phyloP scores from a whole-genome alignment of 1,139 yeast genomes.

The Nakaseomyces bracarensis region DNA sequence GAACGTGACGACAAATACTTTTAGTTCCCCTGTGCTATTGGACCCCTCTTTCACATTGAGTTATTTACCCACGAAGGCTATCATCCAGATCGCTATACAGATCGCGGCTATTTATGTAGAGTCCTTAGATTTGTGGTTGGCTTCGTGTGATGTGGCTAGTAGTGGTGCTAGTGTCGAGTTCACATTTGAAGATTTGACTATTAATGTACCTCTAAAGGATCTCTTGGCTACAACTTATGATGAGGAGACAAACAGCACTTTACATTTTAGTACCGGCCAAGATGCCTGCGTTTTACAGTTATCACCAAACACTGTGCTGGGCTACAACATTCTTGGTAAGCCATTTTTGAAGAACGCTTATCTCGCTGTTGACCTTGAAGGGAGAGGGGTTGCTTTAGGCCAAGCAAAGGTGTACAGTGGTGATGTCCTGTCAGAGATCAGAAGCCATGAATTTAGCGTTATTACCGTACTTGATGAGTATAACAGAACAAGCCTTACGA shows the following conservation, averaged over 20 bases:
- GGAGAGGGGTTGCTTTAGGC: conserved; percentile 50
- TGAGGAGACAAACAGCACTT: conserved; percentile 17
- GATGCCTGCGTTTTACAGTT: conserved; percentile 55
- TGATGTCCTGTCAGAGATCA: not conserved
- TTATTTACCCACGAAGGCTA: conserved; percentile 49
- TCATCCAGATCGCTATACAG: conserved; percentile 65
- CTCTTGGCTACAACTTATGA: conserved; percentile 40
- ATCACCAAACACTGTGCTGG: conserved; percentile 42
- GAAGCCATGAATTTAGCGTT: not conserved
- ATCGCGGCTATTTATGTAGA: conserved; percentile 58
- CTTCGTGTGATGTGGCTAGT: conserved; percentile 48
- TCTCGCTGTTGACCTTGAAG: conserved; percentile 61
- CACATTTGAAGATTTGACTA: conserved; percentile 44
- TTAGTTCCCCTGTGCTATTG: conserved; percentile 47
- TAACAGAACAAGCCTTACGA: not conserved
- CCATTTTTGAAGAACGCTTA: conserved; percentile 51
- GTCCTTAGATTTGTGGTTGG: conserved; percentile 52
- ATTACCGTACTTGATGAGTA: not conserved
- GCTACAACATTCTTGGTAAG: conserved; percentile 54
- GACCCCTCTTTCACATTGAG: conserved; percentile 51
- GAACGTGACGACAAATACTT: conserved; percentile 31
- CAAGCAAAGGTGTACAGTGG: conserved; percentile 28
- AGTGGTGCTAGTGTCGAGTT: conserved; percentile 49
- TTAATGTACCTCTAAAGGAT: conserved; percentile 47
- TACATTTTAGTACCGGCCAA: conserved; percentile 47